Conservation (phyloP, 106 monocot species). For the Dioscorea zingiberensis region DNA sequence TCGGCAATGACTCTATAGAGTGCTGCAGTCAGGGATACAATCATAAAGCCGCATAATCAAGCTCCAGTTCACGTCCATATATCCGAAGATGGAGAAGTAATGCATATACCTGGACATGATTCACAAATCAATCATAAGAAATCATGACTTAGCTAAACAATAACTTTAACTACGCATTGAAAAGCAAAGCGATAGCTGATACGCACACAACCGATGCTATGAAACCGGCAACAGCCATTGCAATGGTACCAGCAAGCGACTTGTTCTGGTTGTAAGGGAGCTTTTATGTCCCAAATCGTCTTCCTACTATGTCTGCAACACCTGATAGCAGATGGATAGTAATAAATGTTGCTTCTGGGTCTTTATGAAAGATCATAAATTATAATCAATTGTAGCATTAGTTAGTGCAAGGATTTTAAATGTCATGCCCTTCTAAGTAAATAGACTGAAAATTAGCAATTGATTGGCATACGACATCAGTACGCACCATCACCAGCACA, state of each 20-base stretch:
- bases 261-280: constrained; percentile 71
- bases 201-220: constrained; percentile 60
- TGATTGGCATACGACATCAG: background rate
- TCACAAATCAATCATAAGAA: background rate
- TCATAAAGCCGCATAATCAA: constrained; percentile 40
- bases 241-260: constrained; percentile 57
- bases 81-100: constrained; percentile 64
- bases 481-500: constrained; percentile 92
- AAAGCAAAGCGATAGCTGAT: background rate
- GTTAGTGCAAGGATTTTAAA: background rate
- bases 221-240: constrained; percentile 77
- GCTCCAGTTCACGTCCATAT: constrained; percentile 55
- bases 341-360: background rate
- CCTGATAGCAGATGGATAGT: constrained; percentile 31
- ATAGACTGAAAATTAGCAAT: background rate
- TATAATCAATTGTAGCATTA: too few relatives aligned
- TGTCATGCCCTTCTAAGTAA: too few relatives aligned
- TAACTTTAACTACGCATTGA: too few relatives aligned
- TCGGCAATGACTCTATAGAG: constrained; percentile 77
- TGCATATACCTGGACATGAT: constrained; percentile 70
- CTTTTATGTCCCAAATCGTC: constrained; percentile 59
- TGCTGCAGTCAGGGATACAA: constrained; percentile 44
- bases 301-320: constrained; percentile 76
- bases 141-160: too few relatives aligned
- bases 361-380: background rate